Conservation (phyloP, 2,329 filamentous ascomycete genomes). For the Fusarium poae region DNA sequence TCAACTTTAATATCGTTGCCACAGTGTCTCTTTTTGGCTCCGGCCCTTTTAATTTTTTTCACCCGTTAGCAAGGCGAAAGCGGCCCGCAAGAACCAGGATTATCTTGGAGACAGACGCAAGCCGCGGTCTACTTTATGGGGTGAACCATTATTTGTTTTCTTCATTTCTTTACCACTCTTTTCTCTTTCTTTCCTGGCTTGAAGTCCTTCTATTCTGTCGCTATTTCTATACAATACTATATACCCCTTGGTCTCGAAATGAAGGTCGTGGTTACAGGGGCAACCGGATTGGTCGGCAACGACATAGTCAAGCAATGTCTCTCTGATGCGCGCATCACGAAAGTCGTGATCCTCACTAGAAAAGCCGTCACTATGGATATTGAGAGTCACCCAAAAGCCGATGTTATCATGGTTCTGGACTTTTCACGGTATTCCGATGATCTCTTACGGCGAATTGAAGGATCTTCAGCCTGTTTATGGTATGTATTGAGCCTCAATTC, state of each 20-base stretch:
- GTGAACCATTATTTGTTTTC: conserved; percentile 12
- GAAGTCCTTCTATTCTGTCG: background rate
- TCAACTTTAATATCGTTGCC: conserved; percentile 10
- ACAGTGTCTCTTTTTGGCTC: conserved; percentile 16
- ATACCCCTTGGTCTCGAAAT: conserved; percentile 46
- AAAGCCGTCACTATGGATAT: conserved; percentile 59
- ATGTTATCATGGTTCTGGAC: conserved; percentile 64
- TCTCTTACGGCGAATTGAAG: conserved; percentile 55
- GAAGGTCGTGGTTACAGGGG: conserved; percentile 71
- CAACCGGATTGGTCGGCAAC: conserved; percentile 69
- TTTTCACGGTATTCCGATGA: conserved; percentile 64
- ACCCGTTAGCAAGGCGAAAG: conserved; percentile 33
- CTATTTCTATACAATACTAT: background rate
- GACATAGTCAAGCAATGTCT: conserved; percentile 67
- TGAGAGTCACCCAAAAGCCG: conserved; percentile 61
- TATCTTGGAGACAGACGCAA: conserved; percentile 5
- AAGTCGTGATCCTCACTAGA: conserved; percentile 64
- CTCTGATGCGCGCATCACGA: conserved; percentile 62
- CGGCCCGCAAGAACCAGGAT: conserved; percentile 38
- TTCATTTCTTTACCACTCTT: conserved; percentile 2
- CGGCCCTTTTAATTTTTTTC: conserved; percentile 28
- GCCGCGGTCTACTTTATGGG: conserved; percentile 14
- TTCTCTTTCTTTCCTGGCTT: background rate
- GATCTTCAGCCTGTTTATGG: conserved; percentile 75
- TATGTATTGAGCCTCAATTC: conserved; percentile 52